Percentiles rank a stretch among this genome's conserved stretches.
Conservation (phyloP, 805 yeast species). For the Lachancea mirantina region DNA sequence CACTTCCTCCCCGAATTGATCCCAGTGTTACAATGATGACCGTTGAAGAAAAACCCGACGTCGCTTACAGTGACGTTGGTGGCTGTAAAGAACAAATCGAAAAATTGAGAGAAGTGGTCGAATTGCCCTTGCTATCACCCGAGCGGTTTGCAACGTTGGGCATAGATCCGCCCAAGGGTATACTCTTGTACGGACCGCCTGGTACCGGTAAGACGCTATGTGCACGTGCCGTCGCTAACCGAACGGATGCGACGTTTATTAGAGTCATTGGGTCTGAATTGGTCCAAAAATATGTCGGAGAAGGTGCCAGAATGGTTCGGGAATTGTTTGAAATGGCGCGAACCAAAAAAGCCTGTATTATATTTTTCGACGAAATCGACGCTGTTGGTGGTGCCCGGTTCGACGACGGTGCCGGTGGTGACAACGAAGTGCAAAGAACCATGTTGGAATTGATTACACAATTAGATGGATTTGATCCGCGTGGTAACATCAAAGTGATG, state of each 20-base stretch:
- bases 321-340: constrained; percentile 99
- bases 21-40: constrained; percentile 99
- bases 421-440: constrained; percentile 97
- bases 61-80: constrained; percentile 95
- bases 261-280: constrained; percentile 97
- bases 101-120: constrained; percentile 92
- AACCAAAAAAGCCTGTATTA: constrained; percentile 95
- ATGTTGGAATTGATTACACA: constrained; percentile 98
- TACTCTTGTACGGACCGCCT: constrained; percentile 93
- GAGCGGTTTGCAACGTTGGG: constrained; percentile 96
- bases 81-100: constrained; percentile 99
- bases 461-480: constrained; percentile 96
- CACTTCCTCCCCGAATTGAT: constrained; percentile 95
- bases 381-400: constrained; percentile 99
- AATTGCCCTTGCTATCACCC: constrained; percentile 86
- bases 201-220: constrained; percentile 98
- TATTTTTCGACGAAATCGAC: constrained; percentile 96
- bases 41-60: constrained; percentile 98
- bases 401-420: constrained; percentile 99
- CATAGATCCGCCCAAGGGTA: constrained; percentile 98
- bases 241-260: constrained; percentile 98
- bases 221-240: constrained; percentile 98
- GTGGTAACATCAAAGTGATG: constrained; percentile 99
- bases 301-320: constrained; percentile 99
- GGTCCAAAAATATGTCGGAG: constrained; percentile 98